phyloP scores from a whole-genome alignment of 257 asterid genomes.

The Lycium ferocissimum region DNA sequence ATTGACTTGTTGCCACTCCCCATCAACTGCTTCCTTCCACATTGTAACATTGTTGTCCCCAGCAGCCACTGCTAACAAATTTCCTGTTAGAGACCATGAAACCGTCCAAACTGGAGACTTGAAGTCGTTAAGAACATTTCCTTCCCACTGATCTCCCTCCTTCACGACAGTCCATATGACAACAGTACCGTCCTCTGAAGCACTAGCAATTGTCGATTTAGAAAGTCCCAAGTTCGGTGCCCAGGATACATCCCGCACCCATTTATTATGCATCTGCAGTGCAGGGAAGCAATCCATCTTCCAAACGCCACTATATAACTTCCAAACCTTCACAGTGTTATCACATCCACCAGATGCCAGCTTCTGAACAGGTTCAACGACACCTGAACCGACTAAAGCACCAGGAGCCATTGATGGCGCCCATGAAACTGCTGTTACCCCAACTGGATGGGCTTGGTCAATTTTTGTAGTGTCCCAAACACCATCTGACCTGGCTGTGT shows the following conservation, averaged over 20 bases:
- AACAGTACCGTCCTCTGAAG: conserved; percentile 42
- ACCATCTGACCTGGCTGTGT: conserved; percentile 72
- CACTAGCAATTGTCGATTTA: conserved; percentile 40
- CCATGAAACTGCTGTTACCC: conserved; percentile 81
- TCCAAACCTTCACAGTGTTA: conserved; percentile 42
- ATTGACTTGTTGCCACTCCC: conserved; percentile 39
- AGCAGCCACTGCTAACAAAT: conserved; percentile 42
- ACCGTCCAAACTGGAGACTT: conserved; percentile 43
- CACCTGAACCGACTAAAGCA: conserved; percentile 37
- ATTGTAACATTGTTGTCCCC: conserved; percentile 38
- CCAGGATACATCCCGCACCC: conserved; percentile 44
- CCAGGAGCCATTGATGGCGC: conserved; percentile 42
- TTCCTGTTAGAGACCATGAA: conserved; percentile 43
- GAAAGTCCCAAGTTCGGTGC: conserved; percentile 42
- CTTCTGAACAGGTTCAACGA: conserved; percentile 39
- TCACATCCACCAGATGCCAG: conserved; percentile 45
- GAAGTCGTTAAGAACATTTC: conserved; percentile 38
- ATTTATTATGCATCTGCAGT: conserved; percentile 40
- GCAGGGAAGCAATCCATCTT: conserved; percentile 45
- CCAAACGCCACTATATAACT: conserved; percentile 36
- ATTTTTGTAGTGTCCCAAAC: conserved; percentile 82
- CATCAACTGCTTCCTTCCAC: conserved; percentile 47
- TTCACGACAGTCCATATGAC: conserved; percentile 39
- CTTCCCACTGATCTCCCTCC: conserved; percentile 45
- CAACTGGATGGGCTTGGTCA: conserved; percentile 94